These are phyloP conservation scores for Populus deltoides DNA, from an alignment of 345 rosid species.

Conservation along the genomic window DNA sequence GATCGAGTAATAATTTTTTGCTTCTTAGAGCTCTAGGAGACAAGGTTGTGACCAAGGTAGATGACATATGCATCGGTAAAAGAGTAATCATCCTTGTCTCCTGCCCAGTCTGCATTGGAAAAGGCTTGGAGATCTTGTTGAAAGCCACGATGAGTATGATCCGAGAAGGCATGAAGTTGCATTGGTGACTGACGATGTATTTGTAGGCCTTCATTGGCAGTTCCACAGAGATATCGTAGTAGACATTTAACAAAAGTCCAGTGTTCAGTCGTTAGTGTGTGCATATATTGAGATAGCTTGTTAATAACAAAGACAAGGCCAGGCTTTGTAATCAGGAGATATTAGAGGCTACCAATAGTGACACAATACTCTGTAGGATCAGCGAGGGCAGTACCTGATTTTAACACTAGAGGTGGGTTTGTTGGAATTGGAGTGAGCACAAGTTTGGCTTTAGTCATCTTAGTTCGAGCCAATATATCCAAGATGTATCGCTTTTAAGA, in stretches of 20 bases:
- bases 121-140: not conserved
- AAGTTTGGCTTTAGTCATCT: fast-evolving
- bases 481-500: too few relatives aligned
- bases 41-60: fast-evolving
- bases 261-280: not conserved
- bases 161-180: fast-evolving
- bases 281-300: not conserved
- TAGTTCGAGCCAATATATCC: fast-evolving
- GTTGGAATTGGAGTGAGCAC: not conserved
- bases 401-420: not conserved
- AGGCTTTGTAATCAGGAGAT: too few relatives aligned
- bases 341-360: not conserved
- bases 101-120: fast-evolving
- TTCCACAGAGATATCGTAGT: fast-evolving
- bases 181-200: not conserved
- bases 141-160: too few relatives aligned
- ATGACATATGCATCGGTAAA: fast-evolving
- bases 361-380: not conserved
- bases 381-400: fast-evolving
- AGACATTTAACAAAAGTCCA: not conserved
- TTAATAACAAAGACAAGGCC: fast-evolving
- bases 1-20: fast-evolving
- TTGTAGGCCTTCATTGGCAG: not conserved
- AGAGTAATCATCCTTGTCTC: not conserved
- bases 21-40: not conserved